phyloP scores from a whole-genome alignment of 179 eudicot genomes.

The Heliamphora pulchella region DNA sequence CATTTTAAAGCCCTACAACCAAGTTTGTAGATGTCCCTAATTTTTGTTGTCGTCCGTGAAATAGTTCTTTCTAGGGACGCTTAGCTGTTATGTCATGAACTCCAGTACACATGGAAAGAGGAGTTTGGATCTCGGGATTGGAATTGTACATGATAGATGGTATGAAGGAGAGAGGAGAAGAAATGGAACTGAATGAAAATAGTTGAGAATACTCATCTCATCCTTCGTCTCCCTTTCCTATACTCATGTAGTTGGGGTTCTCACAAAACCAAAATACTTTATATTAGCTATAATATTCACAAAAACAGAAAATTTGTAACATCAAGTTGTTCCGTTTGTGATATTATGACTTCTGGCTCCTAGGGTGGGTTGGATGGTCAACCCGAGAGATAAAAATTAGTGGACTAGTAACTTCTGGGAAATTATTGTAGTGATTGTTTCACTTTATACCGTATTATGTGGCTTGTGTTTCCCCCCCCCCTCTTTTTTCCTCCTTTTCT shows the following conservation, averaged over 20 bases:
- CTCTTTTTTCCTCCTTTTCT: too few relatives aligned
- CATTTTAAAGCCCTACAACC: background rate
- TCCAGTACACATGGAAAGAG: background rate
- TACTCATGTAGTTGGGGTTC: background rate
- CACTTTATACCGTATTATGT: background rate
- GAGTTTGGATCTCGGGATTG: background rate
- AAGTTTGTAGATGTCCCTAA: background rate
- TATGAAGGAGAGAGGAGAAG: background rate
- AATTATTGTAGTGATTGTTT: background rate
- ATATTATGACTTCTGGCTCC: background rate
- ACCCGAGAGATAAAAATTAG: background rate
- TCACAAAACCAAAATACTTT: constrained; percentile 5
- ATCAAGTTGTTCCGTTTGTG: background rate
- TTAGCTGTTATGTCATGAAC: background rate
- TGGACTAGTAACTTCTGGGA: background rate
- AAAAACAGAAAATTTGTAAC: background rate
- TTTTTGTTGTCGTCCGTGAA: background rate
- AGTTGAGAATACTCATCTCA: background rate
- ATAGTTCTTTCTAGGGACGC: background rate
- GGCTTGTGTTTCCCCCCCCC: background rate
- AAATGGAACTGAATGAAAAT: background rate
- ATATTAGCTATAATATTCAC: background rate
- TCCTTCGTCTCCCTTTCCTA: background rate
- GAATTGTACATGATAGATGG: background rate
- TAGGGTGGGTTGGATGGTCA: constrained; percentile 3